A percentile compares a stretch with the other conserved stretches of the same genome.
These are phyloP conservation scores for Dysphania ambrosioides DNA, from an alignment of 148 eudicot species.

Conservation along the genomic window DNA sequence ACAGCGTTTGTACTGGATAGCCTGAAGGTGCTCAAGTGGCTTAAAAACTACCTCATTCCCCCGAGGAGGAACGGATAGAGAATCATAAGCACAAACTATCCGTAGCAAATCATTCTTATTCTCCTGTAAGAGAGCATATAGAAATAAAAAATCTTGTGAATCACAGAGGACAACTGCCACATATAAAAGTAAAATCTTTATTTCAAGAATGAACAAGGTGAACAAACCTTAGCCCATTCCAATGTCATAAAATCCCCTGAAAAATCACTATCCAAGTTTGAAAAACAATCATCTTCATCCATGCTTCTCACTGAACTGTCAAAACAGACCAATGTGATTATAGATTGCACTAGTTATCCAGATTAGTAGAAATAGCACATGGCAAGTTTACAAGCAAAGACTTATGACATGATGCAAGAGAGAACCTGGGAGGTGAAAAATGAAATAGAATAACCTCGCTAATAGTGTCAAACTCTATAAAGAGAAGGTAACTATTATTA, in stretches of 20 bases:
- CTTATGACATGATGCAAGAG: background rate
- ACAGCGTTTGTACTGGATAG: constrained; percentile 61
- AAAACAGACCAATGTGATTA: constrained; percentile 30
- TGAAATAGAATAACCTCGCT: background rate
- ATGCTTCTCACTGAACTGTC: constrained; percentile 80
- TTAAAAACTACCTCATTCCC: constrained; percentile 72
- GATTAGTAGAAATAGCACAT: background rate
- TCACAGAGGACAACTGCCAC: constrained; percentile 10
- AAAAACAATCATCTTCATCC: constrained; percentile 59
- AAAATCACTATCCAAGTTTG: constrained; percentile 47
- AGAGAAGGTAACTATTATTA: constrained; percentile 20
- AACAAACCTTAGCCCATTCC: constrained; percentile 87
- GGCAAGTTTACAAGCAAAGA: background rate
- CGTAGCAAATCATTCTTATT: constrained; percentile 69
- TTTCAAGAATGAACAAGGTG: constrained; percentile 20
- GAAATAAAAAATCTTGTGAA: constrained; percentile 15
- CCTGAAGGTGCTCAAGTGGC: constrained; percentile 90
- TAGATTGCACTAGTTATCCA: background rate
- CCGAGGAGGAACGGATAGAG: constrained; percentile 58
- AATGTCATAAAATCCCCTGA: constrained; percentile 54
- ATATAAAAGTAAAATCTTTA: constrained; percentile 11
- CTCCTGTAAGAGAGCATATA: constrained; percentile 45
- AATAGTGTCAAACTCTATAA: background rate
- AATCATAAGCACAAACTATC: constrained; percentile 70
- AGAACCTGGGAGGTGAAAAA: background rate